Conservation (phyloP, 441 rosid species). For the Pelargonium myrrhifolium region DNA sequence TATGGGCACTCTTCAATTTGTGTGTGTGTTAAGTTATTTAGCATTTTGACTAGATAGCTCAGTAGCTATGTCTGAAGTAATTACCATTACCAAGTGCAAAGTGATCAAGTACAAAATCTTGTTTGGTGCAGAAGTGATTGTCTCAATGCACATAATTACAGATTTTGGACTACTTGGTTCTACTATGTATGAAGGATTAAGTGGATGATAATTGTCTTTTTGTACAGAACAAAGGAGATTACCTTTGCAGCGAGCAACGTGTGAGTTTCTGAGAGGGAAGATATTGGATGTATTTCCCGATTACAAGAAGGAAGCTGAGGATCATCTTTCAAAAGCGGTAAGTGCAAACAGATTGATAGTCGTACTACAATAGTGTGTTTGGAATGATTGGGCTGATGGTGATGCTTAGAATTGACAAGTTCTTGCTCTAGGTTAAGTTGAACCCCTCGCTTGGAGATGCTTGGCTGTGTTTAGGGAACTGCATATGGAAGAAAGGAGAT, state of each 20-base stretch:
- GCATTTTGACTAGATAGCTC: no score
- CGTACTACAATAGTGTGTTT: conserved; percentile 14
- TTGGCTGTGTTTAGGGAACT: conserved; percentile 60
- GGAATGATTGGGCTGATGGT: conserved; percentile 12
- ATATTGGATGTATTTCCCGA: conserved; percentile 61
- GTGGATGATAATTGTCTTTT: not conserved
- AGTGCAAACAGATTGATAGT: conserved; percentile 16
- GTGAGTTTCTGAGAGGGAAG: conserved; percentile 58
- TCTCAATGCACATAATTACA: not conserved
- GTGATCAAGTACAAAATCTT: not conserved
- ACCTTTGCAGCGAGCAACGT: conserved; percentile 42
- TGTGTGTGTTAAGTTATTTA: no score
- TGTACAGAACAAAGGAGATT: conserved; percentile 46
- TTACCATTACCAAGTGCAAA: not conserved
- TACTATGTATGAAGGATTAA: not conserved
- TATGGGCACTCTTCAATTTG: no score
- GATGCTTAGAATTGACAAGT: conserved; percentile 17
- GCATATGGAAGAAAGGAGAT: conserved; percentile 83
- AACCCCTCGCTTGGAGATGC: conserved; percentile 75
- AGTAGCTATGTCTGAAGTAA: no score
- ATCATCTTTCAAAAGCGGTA: conserved; percentile 75
- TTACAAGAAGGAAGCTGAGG: conserved; percentile 70
- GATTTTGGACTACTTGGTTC: not conserved
- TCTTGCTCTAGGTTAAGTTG: conserved; percentile 53
- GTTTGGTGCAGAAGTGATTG: not conserved